Base-by-base conservation (phyloP, 176 grass and related monocot genomes). In the Echinochloa phyllopogon region DNA sequence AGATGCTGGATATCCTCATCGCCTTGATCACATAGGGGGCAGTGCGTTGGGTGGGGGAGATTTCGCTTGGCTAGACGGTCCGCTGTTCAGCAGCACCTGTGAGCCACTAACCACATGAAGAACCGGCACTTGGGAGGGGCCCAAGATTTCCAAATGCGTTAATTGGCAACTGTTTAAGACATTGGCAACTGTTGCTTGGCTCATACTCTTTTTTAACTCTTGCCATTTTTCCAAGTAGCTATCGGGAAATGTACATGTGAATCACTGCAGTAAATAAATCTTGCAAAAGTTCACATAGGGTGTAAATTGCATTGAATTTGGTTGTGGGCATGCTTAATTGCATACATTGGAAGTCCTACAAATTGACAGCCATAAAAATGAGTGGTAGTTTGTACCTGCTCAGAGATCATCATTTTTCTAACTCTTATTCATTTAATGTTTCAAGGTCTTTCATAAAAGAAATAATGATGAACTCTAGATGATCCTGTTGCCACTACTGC, bases 401-500 rank as follows among this genome's bases (percentile, higher is more conserved):
- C 14, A 40, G 50, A 56, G 50, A 51, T 41, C 47, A 55, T 55
- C 16, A 60, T 60, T 60, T 11, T 60, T 60, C 10, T 60, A 60
- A 60, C 14, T 74, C 24, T 48, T 72, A 55, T 20, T 57, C 24
- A 37, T 63, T 50, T 58, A 10, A 6, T 80, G 48, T 41, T 70
- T 74, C 43, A 38, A 76, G 74, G 24, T 63, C 6, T 43, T 66
- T 74, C 3, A 38, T 60, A 57, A 74, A 49, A 38, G 47, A 44
- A 25, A 79, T 20, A 0, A 6, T 65, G 40, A 69, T 69, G 40
- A 44, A 33, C 5, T 48, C 63, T 72, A 36, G 36, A 73, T 49
- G 37, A 58, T 82, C 53, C 6, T 85, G 72, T 82, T 65, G 61
- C 39, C 48, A 52, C 72, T 84, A 20, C 4, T 84, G 65, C 80